A percentile compares a stretch with the other conserved stretches of the same genome.
These are phyloP conservation scores for Corynascus novoguineensis DNA, from an alignment of 495 filamentous ascomycete species.

Conservation along the genomic window DNA sequence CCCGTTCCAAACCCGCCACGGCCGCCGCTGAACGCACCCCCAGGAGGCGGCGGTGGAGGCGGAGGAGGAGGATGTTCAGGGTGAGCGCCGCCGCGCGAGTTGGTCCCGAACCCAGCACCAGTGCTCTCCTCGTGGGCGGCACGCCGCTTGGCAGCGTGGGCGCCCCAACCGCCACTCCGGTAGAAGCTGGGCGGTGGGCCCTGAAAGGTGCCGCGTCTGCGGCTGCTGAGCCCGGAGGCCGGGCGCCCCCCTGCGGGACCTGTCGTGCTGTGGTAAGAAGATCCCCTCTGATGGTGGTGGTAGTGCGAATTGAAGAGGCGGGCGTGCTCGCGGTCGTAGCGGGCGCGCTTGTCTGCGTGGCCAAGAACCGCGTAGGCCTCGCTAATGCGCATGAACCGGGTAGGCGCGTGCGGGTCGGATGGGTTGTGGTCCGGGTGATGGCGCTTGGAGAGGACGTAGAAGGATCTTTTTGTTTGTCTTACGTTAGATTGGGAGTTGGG, in stretches of 20 bases:
- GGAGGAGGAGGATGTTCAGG: background rate
- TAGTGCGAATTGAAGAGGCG: constrained; percentile 15
- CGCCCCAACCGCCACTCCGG: constrained; percentile 66
- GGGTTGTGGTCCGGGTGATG: constrained; percentile 95
- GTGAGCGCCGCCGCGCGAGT: background rate
- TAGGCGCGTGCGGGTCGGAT: constrained; percentile 60
- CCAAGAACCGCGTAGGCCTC: constrained; percentile 80
- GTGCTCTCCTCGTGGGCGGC: constrained; percentile 41
- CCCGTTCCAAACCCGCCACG: constrained; percentile 18
- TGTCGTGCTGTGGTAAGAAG: constrained; percentile 47
- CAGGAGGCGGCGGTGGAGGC: background rate
- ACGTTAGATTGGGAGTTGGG: background rate
- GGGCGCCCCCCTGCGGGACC: constrained; percentile 61
- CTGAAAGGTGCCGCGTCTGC: constrained; percentile 60
- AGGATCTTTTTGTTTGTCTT: constrained; percentile 51
- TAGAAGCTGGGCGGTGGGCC: constrained; percentile 91
- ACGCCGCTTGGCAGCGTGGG: constrained; percentile 45
- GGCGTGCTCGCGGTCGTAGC: constrained; percentile 71
- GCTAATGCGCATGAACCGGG: constrained; percentile 77
- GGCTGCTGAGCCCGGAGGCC: constrained; percentile 70
- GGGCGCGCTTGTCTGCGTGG: constrained; percentile 61
- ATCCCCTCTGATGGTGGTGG: constrained; percentile 34
- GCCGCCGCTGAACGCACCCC: background rate
- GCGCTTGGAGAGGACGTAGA: constrained; percentile 84
- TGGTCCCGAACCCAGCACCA: background rate